Conservation (phyloP, 2,329 filamentous ascomycete species). For the Penicillium sp. region DNA sequence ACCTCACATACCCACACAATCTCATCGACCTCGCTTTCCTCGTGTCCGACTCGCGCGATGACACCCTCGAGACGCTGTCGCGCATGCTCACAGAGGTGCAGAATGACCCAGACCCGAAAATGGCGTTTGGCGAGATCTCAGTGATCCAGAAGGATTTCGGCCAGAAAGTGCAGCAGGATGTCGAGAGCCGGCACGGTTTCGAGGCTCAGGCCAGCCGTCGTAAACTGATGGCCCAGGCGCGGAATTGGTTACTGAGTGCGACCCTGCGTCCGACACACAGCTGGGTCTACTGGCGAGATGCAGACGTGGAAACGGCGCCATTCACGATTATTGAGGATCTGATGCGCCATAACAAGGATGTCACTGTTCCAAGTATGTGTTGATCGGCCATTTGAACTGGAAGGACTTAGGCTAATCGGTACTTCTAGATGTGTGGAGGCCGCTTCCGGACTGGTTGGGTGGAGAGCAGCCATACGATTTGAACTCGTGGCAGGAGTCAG, state of each 20-base stretch:
- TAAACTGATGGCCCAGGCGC: slow-evolving; percentile 96
- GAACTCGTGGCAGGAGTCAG: slow-evolving; percentile 99
- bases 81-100: slow-evolving; percentile 76
- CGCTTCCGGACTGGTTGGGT: slow-evolving; percentile 97
- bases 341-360: slow-evolving; percentile 98
- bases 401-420: slow-evolving; percentile 14
- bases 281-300: slow-evolving; percentile 99
- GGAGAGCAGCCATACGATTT: slow-evolving; percentile 97
- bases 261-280: slow-evolving; percentile 92
- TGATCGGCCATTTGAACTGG: not conserved
- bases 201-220: slow-evolving; percentile 89
- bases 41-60: slow-evolving; percentile 95
- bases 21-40: slow-evolving; percentile 95
- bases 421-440: slow-evolving; percentile 83
- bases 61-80: slow-evolving; percentile 73
- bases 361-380: slow-evolving; percentile 92
- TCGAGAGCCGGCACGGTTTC: slow-evolving; percentile 95
- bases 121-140: slow-evolving; percentile 91
- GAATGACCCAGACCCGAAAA: slow-evolving; percentile 70
- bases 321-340: slow-evolving; percentile 96
- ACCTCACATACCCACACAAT: slow-evolving; percentile 96
- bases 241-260: slow-evolving; percentile 94
- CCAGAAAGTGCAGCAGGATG: slow-evolving; percentile 95
- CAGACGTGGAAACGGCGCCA: slow-evolving; percentile 95
- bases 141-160: slow-evolving; percentile 99